phyloP scores from a whole-genome alignment of 78 protist species.

The Bodo saltans region DNA sequence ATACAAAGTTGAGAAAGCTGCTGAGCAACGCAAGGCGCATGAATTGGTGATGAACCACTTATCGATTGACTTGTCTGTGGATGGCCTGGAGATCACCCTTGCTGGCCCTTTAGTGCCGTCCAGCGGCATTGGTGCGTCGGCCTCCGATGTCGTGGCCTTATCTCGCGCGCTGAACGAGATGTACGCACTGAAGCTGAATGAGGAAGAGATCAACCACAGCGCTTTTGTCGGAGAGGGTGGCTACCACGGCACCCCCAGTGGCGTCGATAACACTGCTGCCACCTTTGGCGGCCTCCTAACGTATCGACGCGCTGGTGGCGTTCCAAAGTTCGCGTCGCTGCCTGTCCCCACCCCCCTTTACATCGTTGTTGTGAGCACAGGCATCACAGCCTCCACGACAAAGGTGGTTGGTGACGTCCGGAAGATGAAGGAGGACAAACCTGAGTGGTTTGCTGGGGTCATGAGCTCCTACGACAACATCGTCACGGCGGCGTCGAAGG shows the following conservation, averaged over 20 bases:
- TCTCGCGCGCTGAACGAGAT: slow-evolving; percentile 27
- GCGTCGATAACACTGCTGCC: slow-evolving; percentile 60
- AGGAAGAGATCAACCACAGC: slow-evolving; percentile 35
- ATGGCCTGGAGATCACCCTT: slow-evolving; percentile 15
- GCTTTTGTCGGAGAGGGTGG: slow-evolving; percentile 51
- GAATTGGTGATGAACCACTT: slow-evolving; percentile 19
- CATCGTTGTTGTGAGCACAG: slow-evolving; percentile 50
- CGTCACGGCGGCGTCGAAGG: background rate
- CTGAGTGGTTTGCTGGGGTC: slow-evolving; percentile 21
- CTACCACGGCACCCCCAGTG: slow-evolving; percentile 52
- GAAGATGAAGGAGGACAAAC: slow-evolving; percentile 6
- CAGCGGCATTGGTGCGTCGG: slow-evolving; percentile 45
- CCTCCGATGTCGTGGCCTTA: slow-evolving; percentile 17
- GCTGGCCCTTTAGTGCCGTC: slow-evolving; percentile 27
- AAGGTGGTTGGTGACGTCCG: slow-evolving; percentile 45
- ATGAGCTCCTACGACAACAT: background rate
- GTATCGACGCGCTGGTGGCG: slow-evolving; percentile 27
- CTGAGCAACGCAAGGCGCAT: slow-evolving; percentile 8
- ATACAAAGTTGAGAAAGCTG: slow-evolving; percentile 30
- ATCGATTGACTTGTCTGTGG: background rate
- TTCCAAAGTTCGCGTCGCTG: slow-evolving; percentile 12
- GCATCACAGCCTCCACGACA: slow-evolving; percentile 46
- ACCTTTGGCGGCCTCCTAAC: slow-evolving; percentile 49
- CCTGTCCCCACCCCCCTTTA: background rate
- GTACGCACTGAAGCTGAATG: slow-evolving; percentile 7